Base-by-base conservation (phyloP, 352 stramenopile genomes). In the Phytophthora chlamydospora region DNA sequence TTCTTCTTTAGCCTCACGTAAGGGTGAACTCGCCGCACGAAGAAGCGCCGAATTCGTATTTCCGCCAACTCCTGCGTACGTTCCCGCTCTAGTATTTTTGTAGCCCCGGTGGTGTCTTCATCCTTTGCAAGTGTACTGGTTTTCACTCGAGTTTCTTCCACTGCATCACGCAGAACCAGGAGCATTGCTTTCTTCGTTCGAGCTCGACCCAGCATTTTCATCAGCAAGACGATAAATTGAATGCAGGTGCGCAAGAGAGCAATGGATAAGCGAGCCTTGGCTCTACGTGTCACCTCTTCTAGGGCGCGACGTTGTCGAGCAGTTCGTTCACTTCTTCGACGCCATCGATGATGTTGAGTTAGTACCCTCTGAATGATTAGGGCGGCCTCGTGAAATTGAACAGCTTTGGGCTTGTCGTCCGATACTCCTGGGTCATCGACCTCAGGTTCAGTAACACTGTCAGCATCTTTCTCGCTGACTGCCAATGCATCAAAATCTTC, bases 11-110 rank as follows among this genome's bases (percentile, higher is more conserved):
- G 40, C 2, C 45, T 24, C 3, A 88, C 44, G 24, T 88, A 87
- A 6, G 57, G 71, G 16, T 71, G 56, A 11, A 89, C 80, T 39
- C 55, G 62, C 2, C 68, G 52, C 5, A 73, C 24, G 49, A 89
- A 88, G 56, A 91, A 91, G 9, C 72, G 71, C 48, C 71, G 44
- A 56, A 91, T 78, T 6, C 59, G 51, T 29, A 62, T 56, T 13
- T 58, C 16, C 3, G 80, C 71, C 12, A 90, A 47, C 42, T 45
- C 44, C 2, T 35, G 55, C 14, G 42, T 55, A 2, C 41, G 34
- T 14, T 62, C 34, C 33, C 13, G 27, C 7, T 59, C 29, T 33
- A 52, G 44, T 19, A 1, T 29, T 16, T 32, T 41, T 12, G 32
- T 29, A 33, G 12, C 14, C n/a, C 57, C 29, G 5, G 1, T 40